A percentile compares a stretch with the other conserved stretches of the same genome.
These are phyloP conservation scores for Amylostereum areolatum DNA, from an alignment of 1,284 basidiomycete genomes.

Conservation along the genomic window DNA sequence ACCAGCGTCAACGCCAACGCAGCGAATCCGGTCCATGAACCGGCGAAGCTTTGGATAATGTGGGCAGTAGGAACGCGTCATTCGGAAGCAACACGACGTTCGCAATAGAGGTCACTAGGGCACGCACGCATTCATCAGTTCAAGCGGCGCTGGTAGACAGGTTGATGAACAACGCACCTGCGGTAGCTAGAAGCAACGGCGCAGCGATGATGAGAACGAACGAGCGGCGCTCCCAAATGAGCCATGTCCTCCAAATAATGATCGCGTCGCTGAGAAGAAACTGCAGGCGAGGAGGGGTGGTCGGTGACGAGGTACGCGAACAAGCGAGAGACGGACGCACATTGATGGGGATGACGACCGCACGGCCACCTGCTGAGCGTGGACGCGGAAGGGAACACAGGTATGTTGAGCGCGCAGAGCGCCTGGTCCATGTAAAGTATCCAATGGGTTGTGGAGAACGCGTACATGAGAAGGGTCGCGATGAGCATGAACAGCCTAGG, in stretches of 20 bases:
- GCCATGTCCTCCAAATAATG: background rate
- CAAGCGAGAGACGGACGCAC: background rate
- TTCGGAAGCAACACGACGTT: background rate
- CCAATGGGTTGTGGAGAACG: background rate
- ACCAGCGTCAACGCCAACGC: background rate
- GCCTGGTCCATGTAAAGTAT: background rate
- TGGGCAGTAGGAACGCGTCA: background rate
- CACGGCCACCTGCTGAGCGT: background rate
- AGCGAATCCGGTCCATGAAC: background rate
- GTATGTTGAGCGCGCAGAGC: background rate
- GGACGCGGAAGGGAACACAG: background rate
- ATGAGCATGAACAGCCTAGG: background rate
- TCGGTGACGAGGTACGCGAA: background rate
- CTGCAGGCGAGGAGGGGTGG: background rate
- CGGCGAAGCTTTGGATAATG: background rate
- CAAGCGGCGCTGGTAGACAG: background rate
- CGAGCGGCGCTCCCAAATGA: background rate
- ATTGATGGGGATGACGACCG: background rate
- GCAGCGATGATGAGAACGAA: background rate
- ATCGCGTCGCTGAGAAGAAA: background rate
- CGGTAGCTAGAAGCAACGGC: background rate
- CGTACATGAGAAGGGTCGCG: background rate
- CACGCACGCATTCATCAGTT: background rate
- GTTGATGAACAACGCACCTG: background rate
- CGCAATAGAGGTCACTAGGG: background rate